Base-by-base conservation (phyloP, 2,329 filamentous ascomycete genomes). In the Aureobasidium subglaciale region DNA sequence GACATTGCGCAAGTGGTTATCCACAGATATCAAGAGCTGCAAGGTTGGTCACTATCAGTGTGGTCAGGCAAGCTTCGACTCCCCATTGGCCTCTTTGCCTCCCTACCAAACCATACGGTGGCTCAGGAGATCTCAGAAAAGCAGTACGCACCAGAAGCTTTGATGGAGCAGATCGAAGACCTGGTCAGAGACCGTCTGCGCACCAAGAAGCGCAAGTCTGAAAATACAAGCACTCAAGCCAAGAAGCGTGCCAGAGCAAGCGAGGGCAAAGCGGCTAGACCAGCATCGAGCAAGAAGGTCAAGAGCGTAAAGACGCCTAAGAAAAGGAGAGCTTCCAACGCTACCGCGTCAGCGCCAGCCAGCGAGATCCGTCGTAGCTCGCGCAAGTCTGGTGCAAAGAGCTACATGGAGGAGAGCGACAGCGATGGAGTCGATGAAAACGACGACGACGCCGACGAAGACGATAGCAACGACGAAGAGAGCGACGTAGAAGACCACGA, bases 41-140 rank as follows among this genome's bases (percentile, higher is more conserved):
- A 88, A 66, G 86, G 85, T 38, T 96, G 92, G 86, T 85, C 82
- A 38, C 86, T 97, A 67, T 87, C 93, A 66, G 86, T 88, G 1
- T 95, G 86, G 69, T 83, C 90, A 0, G 84, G 82, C 40, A 95
- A 95, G 71, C 80, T 93, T 58, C 85, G 87, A 15, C 73, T 97
- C 57, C 91, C 93, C 0, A 80, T 82, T 25, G 87, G 87, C 1
- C 78, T 97, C 15, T 97, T 93, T 69, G 79, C 80, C 15, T 77
- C 83, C 3, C 79, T 97, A 60, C 80, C 85, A 18, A 88, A 82
- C 59, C 90, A 95, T 64, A 82, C 86, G 27, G 81, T 84, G 46
- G 91, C 91, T 1, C 87, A 93, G 65, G 83, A 88, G 64, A 90
- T 96, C 65, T 90, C 91, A 0, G 85, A 90, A 68, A 95, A 87